phyloP scores from a whole-genome alignment of 805 yeast species.

The Candida germanica region DNA sequence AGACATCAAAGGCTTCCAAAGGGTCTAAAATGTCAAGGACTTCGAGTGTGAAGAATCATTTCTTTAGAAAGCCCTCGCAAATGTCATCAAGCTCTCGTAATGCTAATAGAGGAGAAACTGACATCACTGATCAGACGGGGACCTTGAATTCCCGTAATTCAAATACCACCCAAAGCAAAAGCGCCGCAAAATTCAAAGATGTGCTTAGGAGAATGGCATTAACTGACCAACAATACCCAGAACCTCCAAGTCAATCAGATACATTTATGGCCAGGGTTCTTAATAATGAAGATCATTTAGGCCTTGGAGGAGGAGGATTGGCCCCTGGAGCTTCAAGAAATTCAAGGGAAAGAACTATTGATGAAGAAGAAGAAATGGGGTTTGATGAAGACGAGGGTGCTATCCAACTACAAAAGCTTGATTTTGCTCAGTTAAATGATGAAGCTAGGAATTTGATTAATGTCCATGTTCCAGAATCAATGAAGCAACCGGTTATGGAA shows the following conservation, averaged over 20 bases:
- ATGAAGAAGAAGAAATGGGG: constrained; percentile 34
- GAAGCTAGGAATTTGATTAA: constrained; percentile 57
- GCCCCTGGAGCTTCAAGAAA: constrained; percentile 35
- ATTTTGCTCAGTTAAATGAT: constrained; percentile 40
- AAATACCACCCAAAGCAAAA: constrained; percentile 9
- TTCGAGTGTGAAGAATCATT: constrained; percentile 8
- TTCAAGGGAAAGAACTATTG: constrained; percentile 14
- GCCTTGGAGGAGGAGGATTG: constrained; percentile 39
- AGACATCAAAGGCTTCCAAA: constrained; percentile 6
- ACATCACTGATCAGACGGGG: constrained; percentile 22
- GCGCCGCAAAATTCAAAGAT: constrained; percentile 21
- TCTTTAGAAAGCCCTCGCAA: constrained; percentile 13
- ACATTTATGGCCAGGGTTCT: constrained; percentile 39
- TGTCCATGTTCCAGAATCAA: constrained; percentile 40
- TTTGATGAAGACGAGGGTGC: constrained; percentile 24
- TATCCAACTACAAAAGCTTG: constrained; percentile 44
- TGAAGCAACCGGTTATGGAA: constrained; percentile 5
- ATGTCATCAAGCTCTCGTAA: constrained; percentile 5
- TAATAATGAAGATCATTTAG: constrained; percentile 21
- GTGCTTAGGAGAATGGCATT: constrained; percentile 36
- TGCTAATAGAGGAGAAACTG: constrained; percentile 15
- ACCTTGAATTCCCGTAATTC: constrained; percentile 5
- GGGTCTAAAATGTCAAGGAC: constrained; percentile 11
- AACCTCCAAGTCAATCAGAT: constrained; percentile 26
- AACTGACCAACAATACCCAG: constrained; percentile 28